Conservation (phyloP, 2,329 filamentous ascomycete species). For the Epichloe uncinata region DNA sequence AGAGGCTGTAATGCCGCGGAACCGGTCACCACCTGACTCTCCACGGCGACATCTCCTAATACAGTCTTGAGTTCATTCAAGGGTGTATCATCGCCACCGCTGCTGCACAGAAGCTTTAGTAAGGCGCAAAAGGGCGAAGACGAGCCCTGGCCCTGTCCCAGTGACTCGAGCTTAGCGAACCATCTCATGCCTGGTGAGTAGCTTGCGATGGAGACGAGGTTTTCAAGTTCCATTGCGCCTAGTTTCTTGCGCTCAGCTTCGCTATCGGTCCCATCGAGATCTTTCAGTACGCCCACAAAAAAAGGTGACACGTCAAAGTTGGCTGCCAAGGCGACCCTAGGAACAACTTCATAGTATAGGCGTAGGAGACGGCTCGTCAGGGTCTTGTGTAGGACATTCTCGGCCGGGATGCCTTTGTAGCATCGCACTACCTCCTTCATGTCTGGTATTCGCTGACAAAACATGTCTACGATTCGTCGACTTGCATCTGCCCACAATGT, state of each 20-base stretch:
- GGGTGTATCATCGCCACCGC: constrained; percentile 16
- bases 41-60: constrained; percentile 45
- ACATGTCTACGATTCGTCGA: constrained; percentile 55
- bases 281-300: constrained; percentile 57
- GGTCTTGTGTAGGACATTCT: constrained; percentile 63
- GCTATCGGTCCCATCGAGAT: constrained; percentile 40
- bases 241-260: constrained; percentile 39
- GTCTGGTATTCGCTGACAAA: constrained; percentile 64
- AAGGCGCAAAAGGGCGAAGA: constrained; percentile 61
- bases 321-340: constrained; percentile 65
- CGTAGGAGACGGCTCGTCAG: constrained; percentile 64
- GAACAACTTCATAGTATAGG: constrained; percentile 78
- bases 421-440: constrained; percentile 68
- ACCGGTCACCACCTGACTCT: constrained; percentile 52
- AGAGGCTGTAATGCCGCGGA: constrained; percentile 34
- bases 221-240: constrained; percentile 61
- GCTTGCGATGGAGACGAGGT: constrained; percentile 67
- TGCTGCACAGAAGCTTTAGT: constrained; percentile 32
- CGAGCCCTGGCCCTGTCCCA: constrained; percentile 26
- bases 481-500: constrained; percentile 56
- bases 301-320: constrained; percentile 79
- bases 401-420: constrained; percentile 55
- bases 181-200: constrained; percentile 78
- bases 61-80: constrained; percentile 38
- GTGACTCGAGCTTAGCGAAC: constrained; percentile 62